Conservation (phyloP, 768 basidiomycete species). For the Psilocybe azurescens region DNA sequence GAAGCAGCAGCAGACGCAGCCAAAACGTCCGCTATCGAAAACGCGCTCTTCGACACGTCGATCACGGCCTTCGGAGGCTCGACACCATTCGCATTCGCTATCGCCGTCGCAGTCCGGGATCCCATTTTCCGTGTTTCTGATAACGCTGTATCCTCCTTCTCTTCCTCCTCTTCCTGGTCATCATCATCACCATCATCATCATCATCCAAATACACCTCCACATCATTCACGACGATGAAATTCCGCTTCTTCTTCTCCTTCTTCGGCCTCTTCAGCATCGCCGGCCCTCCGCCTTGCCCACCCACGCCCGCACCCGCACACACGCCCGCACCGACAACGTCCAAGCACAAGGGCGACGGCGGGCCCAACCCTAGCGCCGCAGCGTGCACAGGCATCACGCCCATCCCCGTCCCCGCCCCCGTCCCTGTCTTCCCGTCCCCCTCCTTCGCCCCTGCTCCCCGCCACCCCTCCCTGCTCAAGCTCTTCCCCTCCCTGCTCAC, state of each 20-base stretch:
- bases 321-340: background rate
- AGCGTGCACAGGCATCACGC: background rate
- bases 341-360: constrained; percentile 2
- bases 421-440: background rate
- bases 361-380: background rate
- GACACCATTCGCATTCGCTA: too few relatives aligned
- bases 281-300: background rate
- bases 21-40: background rate
- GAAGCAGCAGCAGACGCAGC: background rate
- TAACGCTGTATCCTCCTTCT: constrained; percentile 2
- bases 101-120: background rate
- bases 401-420: constrained; percentile 1
- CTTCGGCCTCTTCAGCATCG: constrained; percentile 2
- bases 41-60: too few relatives aligned
- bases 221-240: constrained; percentile 44
- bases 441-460: background rate
- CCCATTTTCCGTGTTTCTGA: background rate
- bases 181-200: constrained; percentile 22
- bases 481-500: background rate
- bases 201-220: constrained; percentile 44
- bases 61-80: too few relatives aligned
- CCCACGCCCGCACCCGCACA: background rate
- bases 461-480: background rate
- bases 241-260: constrained; percentile 30
- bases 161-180: constrained; percentile 7